These are phyloP conservation scores for Umbelopsis isabellina DNA, from an alignment of 192 early-diverging fungal genomes.

Conservation along the genomic window DNA sequence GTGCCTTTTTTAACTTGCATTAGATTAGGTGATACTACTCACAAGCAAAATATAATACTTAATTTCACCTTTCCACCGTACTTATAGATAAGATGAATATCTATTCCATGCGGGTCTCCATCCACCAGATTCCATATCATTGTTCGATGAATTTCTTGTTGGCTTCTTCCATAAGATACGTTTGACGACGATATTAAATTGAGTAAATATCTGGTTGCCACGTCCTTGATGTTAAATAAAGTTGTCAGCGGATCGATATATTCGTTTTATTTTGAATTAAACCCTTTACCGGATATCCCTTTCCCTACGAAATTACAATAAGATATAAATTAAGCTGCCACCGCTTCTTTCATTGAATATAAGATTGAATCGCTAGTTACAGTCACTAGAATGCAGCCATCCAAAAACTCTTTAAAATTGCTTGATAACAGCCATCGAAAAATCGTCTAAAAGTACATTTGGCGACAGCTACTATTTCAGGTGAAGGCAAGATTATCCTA, in stretches of 20 bases:
- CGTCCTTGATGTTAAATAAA: not conserved
- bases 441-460: conserved; percentile 21
- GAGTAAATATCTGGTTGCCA: conserved; percentile 1
- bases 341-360: not conserved
- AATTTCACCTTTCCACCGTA: conserved; percentile 34
- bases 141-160: not conserved
- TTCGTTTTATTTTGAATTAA: not conserved
- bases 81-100: conserved; percentile 38
- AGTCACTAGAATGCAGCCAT: conserved; percentile 33
- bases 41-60: no score
- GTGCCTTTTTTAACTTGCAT: not conserved
- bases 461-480: not conserved
- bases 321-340: not conserved
- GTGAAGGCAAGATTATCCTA: not conserved
- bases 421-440: conserved; percentile 33
- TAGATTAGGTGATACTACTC: not conserved
- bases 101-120: conserved; percentile 39
- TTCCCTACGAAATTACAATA: conserved; percentile 22
- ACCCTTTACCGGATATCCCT: conserved; percentile 32
- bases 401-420: conserved; percentile 20
- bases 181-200: conserved; percentile 9
- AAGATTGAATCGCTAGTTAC: conserved; percentile 2
- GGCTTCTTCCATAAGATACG: no score
- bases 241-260: not conserved
- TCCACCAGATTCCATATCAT: conserved; percentile 28